A percentile compares a stretch with the other conserved stretches of the same genome.
Evolutionary conservation across 2,329 filamentous ascomycete genomes (phyloP).

Genomic region (Pyrenochaeta sp.): DNA sequence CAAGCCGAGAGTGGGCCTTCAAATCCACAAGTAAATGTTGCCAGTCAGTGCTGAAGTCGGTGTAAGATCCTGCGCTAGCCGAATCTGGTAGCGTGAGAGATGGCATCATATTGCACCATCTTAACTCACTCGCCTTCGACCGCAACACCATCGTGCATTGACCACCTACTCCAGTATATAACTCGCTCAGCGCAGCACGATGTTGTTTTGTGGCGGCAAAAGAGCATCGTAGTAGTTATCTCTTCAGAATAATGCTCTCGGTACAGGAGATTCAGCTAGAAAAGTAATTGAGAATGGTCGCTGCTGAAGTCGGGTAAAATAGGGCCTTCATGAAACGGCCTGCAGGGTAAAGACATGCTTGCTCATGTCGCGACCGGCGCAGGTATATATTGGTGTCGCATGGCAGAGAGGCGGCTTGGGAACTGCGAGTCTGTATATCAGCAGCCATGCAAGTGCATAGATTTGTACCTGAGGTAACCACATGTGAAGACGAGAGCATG

Average conservation of each 20-base stretch:
- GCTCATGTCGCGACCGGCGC: background rate
- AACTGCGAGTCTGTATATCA: background rate
- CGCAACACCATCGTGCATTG: slow-evolving; percentile 14
- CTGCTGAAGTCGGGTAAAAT: background rate
- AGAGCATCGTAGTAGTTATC: background rate
- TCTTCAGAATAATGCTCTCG: background rate
- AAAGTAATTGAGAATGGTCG: background rate
- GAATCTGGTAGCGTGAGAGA: slow-evolving; percentile 19
- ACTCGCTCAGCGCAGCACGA: background rate
- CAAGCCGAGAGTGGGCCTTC: slow-evolving; percentile 13
- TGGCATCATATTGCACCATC: slow-evolving; percentile 32
- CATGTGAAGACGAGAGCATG: background rate
- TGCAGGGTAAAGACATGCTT: background rate
- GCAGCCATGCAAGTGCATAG: background rate
- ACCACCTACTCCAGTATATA: slow-evolving; percentile 4
- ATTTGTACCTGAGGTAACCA: background rate
- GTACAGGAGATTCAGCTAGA: background rate
- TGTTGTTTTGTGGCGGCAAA: background rate
- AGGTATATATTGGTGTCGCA: background rate
- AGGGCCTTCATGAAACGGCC: background rate
- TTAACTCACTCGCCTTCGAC: slow-evolving; percentile 12
- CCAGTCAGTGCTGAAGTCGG: slow-evolving; percentile 21
- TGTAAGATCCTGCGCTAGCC: slow-evolving; percentile 19
- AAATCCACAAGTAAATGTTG: slow-evolving; percentile 1
- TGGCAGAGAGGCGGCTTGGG: background rate